Conservation (phyloP, 164 flowering plant species). For the Umbellularia californica region DNA sequence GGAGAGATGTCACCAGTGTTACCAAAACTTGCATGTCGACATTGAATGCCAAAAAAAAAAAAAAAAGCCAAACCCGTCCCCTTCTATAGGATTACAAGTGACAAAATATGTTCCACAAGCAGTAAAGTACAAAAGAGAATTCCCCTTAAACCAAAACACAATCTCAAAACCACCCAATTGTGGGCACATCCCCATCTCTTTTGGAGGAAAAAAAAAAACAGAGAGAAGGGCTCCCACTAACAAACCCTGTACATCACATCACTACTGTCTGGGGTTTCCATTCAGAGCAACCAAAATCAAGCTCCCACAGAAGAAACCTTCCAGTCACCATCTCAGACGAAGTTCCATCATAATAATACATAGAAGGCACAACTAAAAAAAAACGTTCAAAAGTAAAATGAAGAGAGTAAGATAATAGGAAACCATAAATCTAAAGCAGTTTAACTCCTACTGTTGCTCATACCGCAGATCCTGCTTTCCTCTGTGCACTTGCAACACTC, state of each 20-base stretch:
- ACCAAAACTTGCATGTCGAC: not conserved
- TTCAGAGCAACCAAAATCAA: conserved; percentile 41
- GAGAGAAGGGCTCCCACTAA: conserved; percentile 5
- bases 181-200: conserved; percentile 2
- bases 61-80: not conserved
- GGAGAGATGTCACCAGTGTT: not conserved
- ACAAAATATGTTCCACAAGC: not conserved
- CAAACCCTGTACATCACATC: conserved; percentile 29
- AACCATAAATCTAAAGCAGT: not conserved
- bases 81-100: no score
- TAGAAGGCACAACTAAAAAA: conserved; percentile 10
- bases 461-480: not conserved
- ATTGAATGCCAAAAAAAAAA: not conserved
- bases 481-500: not conserved
- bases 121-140: not conserved
- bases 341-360: conserved; percentile 24
- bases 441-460: not conserved
- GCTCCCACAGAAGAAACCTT: conserved; percentile 32
- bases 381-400: not conserved
- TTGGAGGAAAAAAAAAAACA: conserved; percentile 7
- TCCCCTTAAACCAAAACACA: not conserved
- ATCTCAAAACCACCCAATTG: not conserved
- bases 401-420: not conserved
- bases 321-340: conserved; percentile 25
- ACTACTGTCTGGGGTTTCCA: conserved; percentile 23